Evolutionary conservation across 805 yeast species (phyloP).

Genomic region (Saccharomycopsis microspora): DNA sequence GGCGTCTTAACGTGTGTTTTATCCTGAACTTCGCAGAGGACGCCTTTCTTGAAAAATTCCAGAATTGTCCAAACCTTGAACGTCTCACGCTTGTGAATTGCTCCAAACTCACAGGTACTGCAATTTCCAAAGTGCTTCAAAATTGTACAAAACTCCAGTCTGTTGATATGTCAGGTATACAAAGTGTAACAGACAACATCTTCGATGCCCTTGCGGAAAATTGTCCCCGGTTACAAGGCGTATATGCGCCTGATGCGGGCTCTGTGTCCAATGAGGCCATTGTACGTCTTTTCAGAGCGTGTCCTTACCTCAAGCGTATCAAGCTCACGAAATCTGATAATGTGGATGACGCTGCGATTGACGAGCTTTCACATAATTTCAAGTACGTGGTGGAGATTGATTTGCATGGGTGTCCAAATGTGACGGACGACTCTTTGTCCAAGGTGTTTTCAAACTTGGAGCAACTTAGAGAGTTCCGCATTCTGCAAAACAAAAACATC

Average conservation of each 20-base stretch:
- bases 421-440: conserved; percentile 53
- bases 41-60: conserved; percentile 44
- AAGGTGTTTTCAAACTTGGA: conserved; percentile 47
- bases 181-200: conserved; percentile 57
- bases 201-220: conserved; percentile 53
- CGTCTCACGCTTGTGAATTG: conserved; percentile 81
- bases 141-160: conserved; percentile 69
- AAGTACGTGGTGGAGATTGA: conserved; percentile 82
- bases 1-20: conserved; percentile 69
- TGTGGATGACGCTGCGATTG: conserved; percentile 53
- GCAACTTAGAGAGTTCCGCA: conserved; percentile 76
- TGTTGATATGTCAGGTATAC: conserved; percentile 77
- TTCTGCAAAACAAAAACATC: conserved; percentile 60
- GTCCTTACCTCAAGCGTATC: conserved; percentile 72
- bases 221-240: conserved; percentile 76
- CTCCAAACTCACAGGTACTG: conserved; percentile 42
- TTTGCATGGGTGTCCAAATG: conserved; percentile 66
- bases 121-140: conserved; percentile 50
- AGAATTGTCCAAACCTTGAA: conserved; percentile 68
- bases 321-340: conserved; percentile 63
- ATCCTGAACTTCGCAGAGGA: conserved; percentile 62
- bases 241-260: conserved; percentile 79
- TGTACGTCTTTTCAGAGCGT: conserved; percentile 40
- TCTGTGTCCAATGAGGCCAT: conserved; percentile 59
- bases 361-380: conserved; percentile 56